phyloP scores from a whole-genome alignment of 495 filamentous ascomycete genomes.

The Hypoxylon perforatum region DNA sequence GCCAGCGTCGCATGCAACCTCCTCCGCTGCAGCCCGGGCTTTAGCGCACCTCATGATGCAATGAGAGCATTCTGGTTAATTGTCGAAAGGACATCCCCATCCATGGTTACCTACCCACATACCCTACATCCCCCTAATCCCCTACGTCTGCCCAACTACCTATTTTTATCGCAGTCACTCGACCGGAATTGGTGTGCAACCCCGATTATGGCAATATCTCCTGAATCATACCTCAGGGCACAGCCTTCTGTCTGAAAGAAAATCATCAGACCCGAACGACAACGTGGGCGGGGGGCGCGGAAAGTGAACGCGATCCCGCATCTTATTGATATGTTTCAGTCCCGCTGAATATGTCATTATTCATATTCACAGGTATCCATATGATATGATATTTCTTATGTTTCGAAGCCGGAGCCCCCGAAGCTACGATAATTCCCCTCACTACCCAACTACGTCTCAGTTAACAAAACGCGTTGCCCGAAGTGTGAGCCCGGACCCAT shows the following conservation, averaged over 20 bases:
- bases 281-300: not conserved
- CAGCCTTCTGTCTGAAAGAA: constrained; percentile 18
- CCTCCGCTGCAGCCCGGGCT: constrained; percentile 17
- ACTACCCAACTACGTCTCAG: too few species aligned
- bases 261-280: too few species aligned
- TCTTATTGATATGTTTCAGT: constrained; percentile 9
- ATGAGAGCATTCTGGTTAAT: constrained; percentile 20
- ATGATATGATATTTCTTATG: constrained; percentile 3
- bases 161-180: constrained; percentile 34
- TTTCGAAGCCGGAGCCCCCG: constrained; percentile 4
- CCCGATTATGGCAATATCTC: constrained; percentile 25
- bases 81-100: constrained; percentile 4
- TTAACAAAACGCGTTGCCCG: not conserved
- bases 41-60: constrained; percentile 32
- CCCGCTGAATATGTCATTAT: not conserved
- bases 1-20: constrained; percentile 28
- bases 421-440: not conserved
- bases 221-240: constrained; percentile 3
- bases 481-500: not conserved
- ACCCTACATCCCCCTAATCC: too few species aligned
- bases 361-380: not conserved
- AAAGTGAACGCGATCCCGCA: constrained; percentile 1
- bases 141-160: constrained; percentile 20
- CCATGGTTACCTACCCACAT: constrained; percentile 2
- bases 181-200: constrained; percentile 28